Evolutionary conservation across 352 stramenopile genomes (phyloP).

Genomic region (Phytophthora nicotianae): DNA sequence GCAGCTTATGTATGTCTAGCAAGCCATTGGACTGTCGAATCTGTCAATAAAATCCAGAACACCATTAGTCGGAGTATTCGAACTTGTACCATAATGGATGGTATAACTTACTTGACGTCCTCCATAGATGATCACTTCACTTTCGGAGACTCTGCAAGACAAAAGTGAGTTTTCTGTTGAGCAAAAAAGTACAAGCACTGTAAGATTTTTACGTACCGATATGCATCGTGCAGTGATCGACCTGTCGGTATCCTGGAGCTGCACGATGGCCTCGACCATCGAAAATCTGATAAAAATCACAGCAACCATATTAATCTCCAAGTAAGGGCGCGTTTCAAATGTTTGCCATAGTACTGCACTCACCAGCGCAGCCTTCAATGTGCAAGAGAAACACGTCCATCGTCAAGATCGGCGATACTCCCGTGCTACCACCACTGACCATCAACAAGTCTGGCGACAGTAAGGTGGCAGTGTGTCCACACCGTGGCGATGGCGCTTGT

Average conservation of each 20-base stretch:
- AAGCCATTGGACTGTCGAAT: slow-evolving; percentile 72
- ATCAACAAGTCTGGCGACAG: slow-evolving; percentile 48
- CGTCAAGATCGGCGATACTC: slow-evolving; percentile 52
- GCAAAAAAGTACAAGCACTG: background rate
- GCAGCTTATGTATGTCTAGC: slow-evolving; percentile 51
- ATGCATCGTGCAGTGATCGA: slow-evolving; percentile 60
- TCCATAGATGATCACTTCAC: slow-evolving; percentile 65
- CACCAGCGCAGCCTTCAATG: slow-evolving; percentile 43
- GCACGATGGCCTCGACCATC: slow-evolving; percentile 56
- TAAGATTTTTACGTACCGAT: slow-evolving; percentile 36
- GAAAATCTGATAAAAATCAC: slow-evolving; percentile 36
- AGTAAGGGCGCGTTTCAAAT: background rate
- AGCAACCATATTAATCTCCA: background rate
- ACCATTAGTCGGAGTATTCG: slow-evolving; percentile 4
- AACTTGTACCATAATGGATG: background rate
- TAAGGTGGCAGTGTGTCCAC: slow-evolving; percentile 52
- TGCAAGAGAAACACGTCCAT: slow-evolving; percentile 52
- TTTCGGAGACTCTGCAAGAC: slow-evolving; percentile 36
- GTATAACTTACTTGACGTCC: slow-evolving; percentile 55
- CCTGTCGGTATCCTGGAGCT: slow-evolving; percentile 37
- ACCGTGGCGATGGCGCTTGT: slow-evolving; percentile 45
- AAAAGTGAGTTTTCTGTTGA: background rate
- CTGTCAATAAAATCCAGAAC: slow-evolving; percentile 25
- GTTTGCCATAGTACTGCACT: background rate
- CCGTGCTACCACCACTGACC: slow-evolving; percentile 69